Percentiles rank a stretch among this genome's conserved stretches.
These are phyloP conservation scores for Eucalyptus pumila DNA, from an alignment of 345 rosid species.

Conservation along the genomic window DNA sequence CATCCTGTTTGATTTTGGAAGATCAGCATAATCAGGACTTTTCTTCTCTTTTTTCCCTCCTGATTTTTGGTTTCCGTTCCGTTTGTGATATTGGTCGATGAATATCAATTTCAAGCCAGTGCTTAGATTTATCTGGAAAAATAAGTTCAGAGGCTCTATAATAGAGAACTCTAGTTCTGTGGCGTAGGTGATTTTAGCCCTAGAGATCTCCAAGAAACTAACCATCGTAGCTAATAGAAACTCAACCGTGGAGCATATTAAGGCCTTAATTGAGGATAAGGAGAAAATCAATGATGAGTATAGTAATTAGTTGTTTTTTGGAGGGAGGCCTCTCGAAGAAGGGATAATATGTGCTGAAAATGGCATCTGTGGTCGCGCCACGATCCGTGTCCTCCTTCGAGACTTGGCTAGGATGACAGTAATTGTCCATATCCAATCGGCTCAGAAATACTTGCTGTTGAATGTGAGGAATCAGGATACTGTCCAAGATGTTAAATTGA, in stretches of 20 bases:
- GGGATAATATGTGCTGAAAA: not conserved
- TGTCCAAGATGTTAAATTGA: not conserved
- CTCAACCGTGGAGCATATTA: not conserved
- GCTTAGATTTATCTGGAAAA: not conserved
- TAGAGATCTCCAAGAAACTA: not conserved
- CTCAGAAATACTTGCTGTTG: not conserved
- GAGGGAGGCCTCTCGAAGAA: not conserved
- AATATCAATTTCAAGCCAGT: too few relatives aligned
- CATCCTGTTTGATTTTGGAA: too few relatives aligned
- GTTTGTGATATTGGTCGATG: not conserved
- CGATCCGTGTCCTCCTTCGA: not conserved
- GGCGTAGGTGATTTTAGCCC: not conserved
- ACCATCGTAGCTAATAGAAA: not conserved
- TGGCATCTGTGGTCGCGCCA: fast-evolving
- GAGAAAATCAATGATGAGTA: not conserved
- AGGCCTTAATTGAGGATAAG: not conserved
- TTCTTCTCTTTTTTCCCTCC: not conserved
- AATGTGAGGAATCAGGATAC: not conserved
- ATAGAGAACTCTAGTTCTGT: too few relatives aligned
- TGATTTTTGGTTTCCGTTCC: not conserved
- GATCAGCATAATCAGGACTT: fast-evolving
- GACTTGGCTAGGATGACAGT: not conserved
- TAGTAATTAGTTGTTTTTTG: too few relatives aligned
- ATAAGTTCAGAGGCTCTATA: not conserved
- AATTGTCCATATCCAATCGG: not conserved